phyloP scores from a whole-genome alignment of 2,329 filamentous ascomycete genomes.

The Conoideocrella luteorostrata region DNA sequence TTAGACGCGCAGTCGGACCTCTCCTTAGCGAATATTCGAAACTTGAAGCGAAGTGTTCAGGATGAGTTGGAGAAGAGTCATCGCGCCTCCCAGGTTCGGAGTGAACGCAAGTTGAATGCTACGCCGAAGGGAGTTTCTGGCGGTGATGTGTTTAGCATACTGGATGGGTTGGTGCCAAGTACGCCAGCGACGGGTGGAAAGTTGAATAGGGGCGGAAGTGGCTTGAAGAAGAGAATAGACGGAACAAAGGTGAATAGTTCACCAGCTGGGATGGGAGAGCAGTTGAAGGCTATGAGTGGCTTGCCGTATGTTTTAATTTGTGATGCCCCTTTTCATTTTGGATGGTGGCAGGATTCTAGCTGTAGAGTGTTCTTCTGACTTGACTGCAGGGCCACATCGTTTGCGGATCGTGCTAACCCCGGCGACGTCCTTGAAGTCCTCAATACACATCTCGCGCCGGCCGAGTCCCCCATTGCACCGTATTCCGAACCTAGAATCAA shows the following conservation, averaged over 20 bases:
- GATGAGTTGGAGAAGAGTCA: slow-evolving; percentile 75
- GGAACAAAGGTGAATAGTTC: slow-evolving; percentile 25
- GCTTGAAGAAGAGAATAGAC: slow-evolving; percentile 26
- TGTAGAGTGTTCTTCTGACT: not conserved
- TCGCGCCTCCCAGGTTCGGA: slow-evolving; percentile 56
- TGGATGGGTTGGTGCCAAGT: slow-evolving; percentile 63
- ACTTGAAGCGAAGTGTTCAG: slow-evolving; percentile 81
- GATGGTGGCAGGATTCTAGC: too few species aligned
- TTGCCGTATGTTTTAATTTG: slow-evolving; percentile 17
- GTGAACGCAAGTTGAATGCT: slow-evolving; percentile 54
- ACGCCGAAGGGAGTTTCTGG: slow-evolving; percentile 56
- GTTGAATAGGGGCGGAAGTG: slow-evolving; percentile 31
- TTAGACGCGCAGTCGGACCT: slow-evolving; percentile 59
- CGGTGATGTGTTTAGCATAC: slow-evolving; percentile 77
- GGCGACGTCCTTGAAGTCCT: slow-evolving; percentile 80
- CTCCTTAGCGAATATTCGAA: slow-evolving; percentile 63
- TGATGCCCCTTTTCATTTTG: too few species aligned
- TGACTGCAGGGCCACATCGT: slow-evolving; percentile 33
- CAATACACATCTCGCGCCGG: slow-evolving; percentile 63
- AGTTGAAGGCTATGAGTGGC: slow-evolving; percentile 25
- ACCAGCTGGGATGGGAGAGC: slow-evolving; percentile 26
- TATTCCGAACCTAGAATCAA: slow-evolving; percentile 73
- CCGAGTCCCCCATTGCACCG: slow-evolving; percentile 65
- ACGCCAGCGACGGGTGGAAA: slow-evolving; percentile 44
- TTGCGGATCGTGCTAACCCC: slow-evolving; percentile 69